Base-by-base conservation (phyloP, 768 basidiomycete species). In the Aureoboletus auriporus region DNA sequence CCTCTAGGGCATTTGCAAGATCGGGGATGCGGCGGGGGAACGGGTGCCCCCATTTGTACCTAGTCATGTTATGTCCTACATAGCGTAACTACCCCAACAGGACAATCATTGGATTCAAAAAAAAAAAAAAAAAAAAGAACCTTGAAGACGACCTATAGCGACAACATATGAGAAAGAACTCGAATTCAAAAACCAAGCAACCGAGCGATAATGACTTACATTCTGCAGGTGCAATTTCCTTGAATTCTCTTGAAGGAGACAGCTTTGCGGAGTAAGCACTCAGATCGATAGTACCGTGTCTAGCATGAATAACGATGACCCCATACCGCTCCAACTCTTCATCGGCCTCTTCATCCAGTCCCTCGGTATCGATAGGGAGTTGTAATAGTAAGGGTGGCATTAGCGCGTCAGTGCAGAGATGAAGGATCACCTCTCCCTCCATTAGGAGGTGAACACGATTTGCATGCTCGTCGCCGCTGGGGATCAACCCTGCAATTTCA, bases 241-340 rank as follows among this genome's bases (percentile, higher is more conserved):
- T 55, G 35, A 73, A 64, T 8, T 51, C 49, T 17, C 38, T 51
- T 5, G 51, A 44, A 1, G 58, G 52, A 2, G 55, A 61, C 8
- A 62, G 29, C 7, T 52, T 63, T 36, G 62, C 54, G 4, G 52
- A 64, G 60, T 61, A 73, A 27, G 62, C 69, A 46, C 75, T 77
- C 29, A 71, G 26, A 47, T 71, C 71, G 11, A 70, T 51, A 7
- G 67, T 73, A 4, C 75, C 66, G 0, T 74, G 71, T 7, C 77
- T 78, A 16, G 56, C 60, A 57, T 79, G 77, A n/a, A 78, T 64
- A 7, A 79, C 58, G 14, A 77, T 60, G 8, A 77, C 49, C 0
- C 68, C 68, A 27, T 66, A 49, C 1, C 64, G 65, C 1, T 60
- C 75, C 69, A 52, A 27, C 8, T 40, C 47, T 11, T 45, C 36